Evolutionary conservation across 169 alveolate species (phyloP).

Genomic region (Sarcocystis neurona): DNA sequence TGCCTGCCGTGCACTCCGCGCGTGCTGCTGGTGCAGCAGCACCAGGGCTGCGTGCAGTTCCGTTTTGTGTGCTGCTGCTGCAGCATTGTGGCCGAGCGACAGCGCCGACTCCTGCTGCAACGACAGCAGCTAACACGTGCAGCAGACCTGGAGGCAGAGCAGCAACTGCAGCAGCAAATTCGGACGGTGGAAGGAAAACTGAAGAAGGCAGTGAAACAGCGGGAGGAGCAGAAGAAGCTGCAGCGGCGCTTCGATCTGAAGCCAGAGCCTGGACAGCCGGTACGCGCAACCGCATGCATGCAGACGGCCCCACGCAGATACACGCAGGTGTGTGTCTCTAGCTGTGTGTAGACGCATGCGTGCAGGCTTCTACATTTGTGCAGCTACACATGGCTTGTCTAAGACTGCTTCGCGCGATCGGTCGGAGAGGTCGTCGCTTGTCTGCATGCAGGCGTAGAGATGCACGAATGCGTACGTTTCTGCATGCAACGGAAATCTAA

Average conservation of each 20-base stretch:
- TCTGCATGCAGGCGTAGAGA: too few relatives aligned
- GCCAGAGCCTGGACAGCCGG: constrained; percentile 18
- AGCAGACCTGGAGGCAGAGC: constrained; percentile 14
- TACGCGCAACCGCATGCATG: too few relatives aligned
- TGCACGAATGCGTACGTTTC: too few relatives aligned
- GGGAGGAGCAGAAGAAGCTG: constrained; percentile 39
- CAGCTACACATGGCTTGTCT: not conserved
- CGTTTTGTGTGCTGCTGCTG: not conserved
- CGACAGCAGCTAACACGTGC: constrained; percentile 19
- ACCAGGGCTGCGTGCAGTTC: not conserved
- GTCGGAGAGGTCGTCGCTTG: not conserved
- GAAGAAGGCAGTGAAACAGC: not conserved
- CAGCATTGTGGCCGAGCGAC: constrained; percentile 49
- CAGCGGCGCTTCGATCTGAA: not conserved
- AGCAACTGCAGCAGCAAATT: constrained; percentile 13
- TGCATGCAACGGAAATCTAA: too few relatives aligned
- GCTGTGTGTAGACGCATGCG: not conserved
- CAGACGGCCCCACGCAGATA: not conserved
- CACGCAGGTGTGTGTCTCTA: not conserved
- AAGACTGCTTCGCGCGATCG: not conserved
- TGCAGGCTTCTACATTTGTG: not conserved
- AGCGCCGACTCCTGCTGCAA: constrained; percentile 46
- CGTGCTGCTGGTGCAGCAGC: not conserved
- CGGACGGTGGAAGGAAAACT: constrained; percentile 14
- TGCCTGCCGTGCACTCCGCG: not conserved